Evolutionary conservation across 129 eudicot species (phyloP), one percentile per base, ranked within the genome.

Genomic region (Pulicaria dysenterica): DNA sequence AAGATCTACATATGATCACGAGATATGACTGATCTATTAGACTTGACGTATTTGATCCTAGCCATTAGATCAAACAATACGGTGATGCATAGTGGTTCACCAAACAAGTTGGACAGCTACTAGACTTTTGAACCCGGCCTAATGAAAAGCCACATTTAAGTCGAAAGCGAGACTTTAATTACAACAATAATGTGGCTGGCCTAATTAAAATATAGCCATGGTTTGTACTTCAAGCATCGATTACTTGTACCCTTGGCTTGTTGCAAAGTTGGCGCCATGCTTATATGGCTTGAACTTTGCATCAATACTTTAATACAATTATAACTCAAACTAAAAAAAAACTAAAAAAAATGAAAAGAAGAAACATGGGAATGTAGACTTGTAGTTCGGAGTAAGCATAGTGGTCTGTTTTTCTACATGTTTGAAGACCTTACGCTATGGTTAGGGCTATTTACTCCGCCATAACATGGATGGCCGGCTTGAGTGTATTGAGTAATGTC

Each of bases 21-120:
- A 24, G 31, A 24, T 24, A 24, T 2, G 31, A 24, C 31, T 24
- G 31, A 24, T 62, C n/a, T 40, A 14, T 14, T 62, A 43, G 8
- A 34, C 50, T 64, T 14, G 55, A 64, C 11, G 8, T 54, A 43
- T 16, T 44, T 10, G 44, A 37, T 13, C 7, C n/a, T 67, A 49
- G 44, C 24, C 37, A 56, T 66, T 66, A n/a, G 71, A 47, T 66
- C 43, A 47, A 47, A 31, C 14, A 42, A 46, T 64, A 46, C 17
- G 40, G 54, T 64, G 70, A 47, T 17, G 44, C 70, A 44, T 64
- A 43, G 37, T 40, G 38, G 44, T 64, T 53, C 53, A 45, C 54
- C 14, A 48, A 9, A 48, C 72, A 67, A 48, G 72, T 47, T 67
- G 58, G 72, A 67, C 72, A 67, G 57, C 34, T 48, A n/a, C 49